Percentiles rank a stretch among this genome's conserved stretches.
These are phyloP conservation scores for Cryphonectria japonica DNA, from an alignment of 2,329 filamentous ascomycete species.

Conservation along the genomic window DNA sequence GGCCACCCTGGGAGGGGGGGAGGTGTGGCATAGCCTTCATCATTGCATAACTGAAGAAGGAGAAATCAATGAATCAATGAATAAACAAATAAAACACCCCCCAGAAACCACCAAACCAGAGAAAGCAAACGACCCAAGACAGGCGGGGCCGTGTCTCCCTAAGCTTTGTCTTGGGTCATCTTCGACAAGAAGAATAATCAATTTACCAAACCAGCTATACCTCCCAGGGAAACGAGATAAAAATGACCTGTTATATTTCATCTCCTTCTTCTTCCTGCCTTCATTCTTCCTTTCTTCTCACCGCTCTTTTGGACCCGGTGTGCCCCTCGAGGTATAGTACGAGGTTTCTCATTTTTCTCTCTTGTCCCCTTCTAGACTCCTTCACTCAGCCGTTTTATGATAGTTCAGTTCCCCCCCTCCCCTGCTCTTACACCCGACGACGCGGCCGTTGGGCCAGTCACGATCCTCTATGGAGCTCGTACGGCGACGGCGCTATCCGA, in stretches of 20 bases:
- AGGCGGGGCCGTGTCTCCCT: no score
- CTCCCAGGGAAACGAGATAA: no score
- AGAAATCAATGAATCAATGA: not conserved
- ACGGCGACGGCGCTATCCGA: conserved; percentile 21
- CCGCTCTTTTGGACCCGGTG: not conserved
- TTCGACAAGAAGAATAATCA: not conserved
- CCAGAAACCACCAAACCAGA: not conserved
- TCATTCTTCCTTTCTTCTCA: not conserved
- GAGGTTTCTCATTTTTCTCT: not conserved
- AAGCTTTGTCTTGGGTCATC: no score
- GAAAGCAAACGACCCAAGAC: not conserved
- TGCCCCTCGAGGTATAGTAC: not conserved
- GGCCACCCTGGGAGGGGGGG: no score
- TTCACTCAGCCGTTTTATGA: not conserved
- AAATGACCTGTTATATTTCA: no score
- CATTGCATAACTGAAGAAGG: not conserved
- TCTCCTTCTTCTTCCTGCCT: no score
- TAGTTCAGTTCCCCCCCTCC: not conserved
- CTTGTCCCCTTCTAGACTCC: not conserved
- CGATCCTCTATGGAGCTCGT: not conserved
- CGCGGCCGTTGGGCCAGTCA: not conserved
- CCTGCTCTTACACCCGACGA: not conserved
- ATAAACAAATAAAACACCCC: not conserved
- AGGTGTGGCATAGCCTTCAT: not conserved
- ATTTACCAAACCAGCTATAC: no score